phyloP scores from a whole-genome alignment of 768 basidiomycete genomes.

The Galerina sulciceps region DNA sequence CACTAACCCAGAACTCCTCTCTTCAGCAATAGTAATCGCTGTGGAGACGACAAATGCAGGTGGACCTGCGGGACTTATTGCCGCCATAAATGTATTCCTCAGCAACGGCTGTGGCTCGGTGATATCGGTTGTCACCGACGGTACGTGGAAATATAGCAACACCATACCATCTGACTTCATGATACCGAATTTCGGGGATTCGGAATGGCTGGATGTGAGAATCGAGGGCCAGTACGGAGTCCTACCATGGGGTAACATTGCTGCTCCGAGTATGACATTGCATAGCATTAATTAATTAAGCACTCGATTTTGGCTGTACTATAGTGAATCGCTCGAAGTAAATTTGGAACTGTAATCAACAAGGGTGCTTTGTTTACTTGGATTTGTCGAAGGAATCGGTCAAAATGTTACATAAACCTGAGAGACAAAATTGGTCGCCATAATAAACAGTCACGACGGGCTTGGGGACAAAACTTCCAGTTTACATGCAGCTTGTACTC shows the following conservation, averaged over 20 bases:
- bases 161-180: constrained; percentile 20
- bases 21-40: constrained; percentile 25
- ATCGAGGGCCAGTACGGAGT: constrained; percentile 25
- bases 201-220: constrained; percentile 24
- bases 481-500: no score
- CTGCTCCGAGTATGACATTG: constrained; percentile 34
- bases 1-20: no score
- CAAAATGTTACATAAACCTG: no score
- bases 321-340: no score
- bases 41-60: constrained; percentile 27
- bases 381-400: no score
- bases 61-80: constrained; percentile 7
- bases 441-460: no score
- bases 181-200: constrained; percentile 17
- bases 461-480: no score
- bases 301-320: no score
- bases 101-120: constrained; percentile 12
- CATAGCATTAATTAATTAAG: no score
- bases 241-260: constrained; percentile 22
- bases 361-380: no score
- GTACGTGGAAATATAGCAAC: constrained; percentile 27
- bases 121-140: constrained; percentile 24
- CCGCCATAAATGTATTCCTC: constrained; percentile 1
- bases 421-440: no score
- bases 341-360: no score